Evolutionary conservation across 257 asterid genomes (phyloP).

Genomic region (Misopates orontium): DNA sequence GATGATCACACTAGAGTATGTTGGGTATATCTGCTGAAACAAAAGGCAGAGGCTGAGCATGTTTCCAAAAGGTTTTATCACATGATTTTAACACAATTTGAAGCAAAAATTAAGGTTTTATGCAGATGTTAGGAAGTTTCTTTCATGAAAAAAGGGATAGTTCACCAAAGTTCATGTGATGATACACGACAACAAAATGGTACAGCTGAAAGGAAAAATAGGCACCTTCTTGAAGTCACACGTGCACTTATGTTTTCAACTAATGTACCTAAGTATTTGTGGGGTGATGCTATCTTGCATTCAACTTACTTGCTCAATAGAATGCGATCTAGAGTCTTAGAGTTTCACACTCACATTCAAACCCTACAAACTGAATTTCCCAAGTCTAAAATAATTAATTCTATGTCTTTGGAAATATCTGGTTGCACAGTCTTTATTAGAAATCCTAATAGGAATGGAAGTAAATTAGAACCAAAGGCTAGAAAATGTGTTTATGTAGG

Average conservation of each 20-base stretch:
- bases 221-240: not conserved
- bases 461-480: not conserved
- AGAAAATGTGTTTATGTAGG: not conserved
- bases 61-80: not conserved
- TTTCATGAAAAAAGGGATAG: not conserved
- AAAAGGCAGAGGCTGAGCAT: not conserved
- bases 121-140: not conserved
- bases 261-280: no score
- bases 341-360: not conserved
- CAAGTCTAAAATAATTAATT: not conserved
- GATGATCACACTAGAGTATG: slow-evolving; percentile 5
- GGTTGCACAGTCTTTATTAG: not conserved
- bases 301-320: not conserved
- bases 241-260: slow-evolving; percentile 9
- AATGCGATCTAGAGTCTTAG: not conserved
- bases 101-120: not conserved
- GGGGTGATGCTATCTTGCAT: not conserved
- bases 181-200: slow-evolving; percentile 1
- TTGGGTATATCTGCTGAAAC: no score
- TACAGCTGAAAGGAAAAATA: slow-evolving; percentile 1
- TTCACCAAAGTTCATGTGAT: slow-evolving; percentile 3
- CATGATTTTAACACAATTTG: not conserved
- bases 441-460: not conserved
- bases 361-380: not conserved
- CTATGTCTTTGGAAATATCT: not conserved